Evolutionary conservation across 208 protist species (phyloP).

Genomic region (Herpetomonas samuelpessoai): DNA sequence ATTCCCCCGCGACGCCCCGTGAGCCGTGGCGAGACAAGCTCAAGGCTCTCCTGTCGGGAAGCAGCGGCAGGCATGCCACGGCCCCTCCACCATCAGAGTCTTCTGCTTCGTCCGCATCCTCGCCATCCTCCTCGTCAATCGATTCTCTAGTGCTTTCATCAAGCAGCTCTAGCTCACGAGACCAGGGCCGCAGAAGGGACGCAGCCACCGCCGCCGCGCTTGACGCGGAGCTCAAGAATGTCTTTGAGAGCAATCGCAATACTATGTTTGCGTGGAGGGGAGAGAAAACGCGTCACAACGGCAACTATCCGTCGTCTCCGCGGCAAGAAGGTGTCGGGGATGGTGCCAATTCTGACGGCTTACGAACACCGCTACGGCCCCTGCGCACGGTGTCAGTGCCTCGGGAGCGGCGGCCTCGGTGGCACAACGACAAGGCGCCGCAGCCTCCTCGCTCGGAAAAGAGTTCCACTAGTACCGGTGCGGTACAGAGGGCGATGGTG

Average conservation of each 20-base stretch:
- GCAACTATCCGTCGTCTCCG: no score
- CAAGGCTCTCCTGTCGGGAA: background rate
- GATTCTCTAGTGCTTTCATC: no score
- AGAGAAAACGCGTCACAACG: background rate
- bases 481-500: conserved; percentile 2
- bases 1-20: background rate
- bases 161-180: background rate
- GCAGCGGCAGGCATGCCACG: no score
- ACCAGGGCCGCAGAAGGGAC: background rate
- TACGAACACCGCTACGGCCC: background rate
- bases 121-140: background rate
- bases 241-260: background rate
- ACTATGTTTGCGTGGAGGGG: background rate
- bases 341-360: background rate
- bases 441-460: no score
- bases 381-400: background rate
- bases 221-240: background rate
- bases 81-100: conserved; percentile 1
- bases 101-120: conserved; percentile 7
- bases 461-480: background rate
- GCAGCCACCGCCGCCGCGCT: background rate
- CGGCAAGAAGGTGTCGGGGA: background rate
- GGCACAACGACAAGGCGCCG: background rate
- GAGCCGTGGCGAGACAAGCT: background rate
- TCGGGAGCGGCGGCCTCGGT: background rate